Evolutionary conservation across 1,139 yeast genomes (phyloP), one percentile per base, ranked within the genome.

Genomic region (Pichia sp.): DNA sequence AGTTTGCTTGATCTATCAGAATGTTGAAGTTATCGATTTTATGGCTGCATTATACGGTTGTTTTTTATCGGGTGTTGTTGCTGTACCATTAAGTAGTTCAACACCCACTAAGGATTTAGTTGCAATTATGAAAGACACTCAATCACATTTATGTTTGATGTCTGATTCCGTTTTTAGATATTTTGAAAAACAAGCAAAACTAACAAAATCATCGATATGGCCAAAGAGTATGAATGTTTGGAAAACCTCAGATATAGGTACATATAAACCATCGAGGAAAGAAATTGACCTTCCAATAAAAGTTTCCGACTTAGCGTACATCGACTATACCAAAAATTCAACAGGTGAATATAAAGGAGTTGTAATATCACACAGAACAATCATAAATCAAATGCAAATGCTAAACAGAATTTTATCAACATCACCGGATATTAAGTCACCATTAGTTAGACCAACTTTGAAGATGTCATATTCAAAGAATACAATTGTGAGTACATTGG

Each of bases 321-420:
- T 94, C 25, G 98, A 94, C 66, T 94, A 85, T 62, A 81, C 95
- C 0, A 76, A 94, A 56, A 85, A 95, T 2, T 95, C 97, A 0
- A 79, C 87, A 20, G 97, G 97, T 2, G 95, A 90, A 57, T 68
- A 89, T 34, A 75, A 96, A 47, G 99, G 99, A 7, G 95, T 94
- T 38, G 96, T 95, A 1, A 76, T 94, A 62, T 85, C 94, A 30
- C 97, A 92, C 61, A 73, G 88, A 51, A 89, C 96, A 0, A 77
- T 94, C 18, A 74, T 85, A 59, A 94, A 88, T 58, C 98, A 92
- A 62, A 87, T 92, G 92, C 76, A 79, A 51, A 78, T 88, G 46
- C 63, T 94, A 35, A 76, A 85, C 15, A 74, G 80, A 7, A 79
- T 94, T 26, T 68, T 92, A 22, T 77, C 79, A 61, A 80, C 87